Conservation (phyloP, 768 basidiomycete genomes). For the Auriculariales sp. region DNA sequence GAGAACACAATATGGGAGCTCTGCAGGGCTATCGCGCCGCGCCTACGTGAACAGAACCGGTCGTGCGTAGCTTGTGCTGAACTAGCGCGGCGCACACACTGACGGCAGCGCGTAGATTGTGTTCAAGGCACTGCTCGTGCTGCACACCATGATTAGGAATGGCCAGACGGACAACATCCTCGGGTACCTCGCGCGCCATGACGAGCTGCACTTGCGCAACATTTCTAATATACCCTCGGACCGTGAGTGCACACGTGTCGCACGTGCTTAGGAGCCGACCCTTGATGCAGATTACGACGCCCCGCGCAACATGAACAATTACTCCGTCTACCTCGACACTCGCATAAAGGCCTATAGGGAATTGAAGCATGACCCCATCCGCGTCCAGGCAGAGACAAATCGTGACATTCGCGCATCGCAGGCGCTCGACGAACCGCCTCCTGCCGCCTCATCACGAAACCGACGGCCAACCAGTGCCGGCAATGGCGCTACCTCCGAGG, state of each 20-base stretch:
- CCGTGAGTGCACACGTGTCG: slow-evolving; percentile 31
- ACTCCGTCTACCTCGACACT: slow-evolving; percentile 78
- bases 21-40: slow-evolving; percentile 70
- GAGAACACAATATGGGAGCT: slow-evolving; percentile 90
- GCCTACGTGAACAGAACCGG: slow-evolving; percentile 83
- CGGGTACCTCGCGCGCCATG: slow-evolving; percentile 62
- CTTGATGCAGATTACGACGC: slow-evolving; percentile 71
- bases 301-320: slow-evolving; percentile 75
- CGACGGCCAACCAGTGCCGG: slow-evolving; percentile 15
- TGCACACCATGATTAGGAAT: slow-evolving; percentile 93
- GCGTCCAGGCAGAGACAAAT: slow-evolving; percentile 87
- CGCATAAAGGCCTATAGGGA: slow-evolving; percentile 81
- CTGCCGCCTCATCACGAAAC: slow-evolving; percentile 19
- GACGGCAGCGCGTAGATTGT: slow-evolving; percentile 54
- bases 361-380: slow-evolving; percentile 85
- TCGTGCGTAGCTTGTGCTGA: slow-evolving; percentile 36
- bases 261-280: not conserved
- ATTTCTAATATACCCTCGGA: slow-evolving; percentile 79
- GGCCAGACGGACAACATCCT: slow-evolving; percentile 90
- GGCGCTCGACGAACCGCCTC: slow-evolving; percentile 41
- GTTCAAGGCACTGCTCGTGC: slow-evolving; percentile 93
- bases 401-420: slow-evolving; percentile 62
- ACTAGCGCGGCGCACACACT: not conserved
- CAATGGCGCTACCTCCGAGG: slow-evolving; percentile 2
- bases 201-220: slow-evolving; percentile 66